These are phyloP conservation scores for Trichophyton mentagrophytes DNA, from an alignment of 2,329 filamentous ascomycete genomes.

Conservation along the genomic window DNA sequence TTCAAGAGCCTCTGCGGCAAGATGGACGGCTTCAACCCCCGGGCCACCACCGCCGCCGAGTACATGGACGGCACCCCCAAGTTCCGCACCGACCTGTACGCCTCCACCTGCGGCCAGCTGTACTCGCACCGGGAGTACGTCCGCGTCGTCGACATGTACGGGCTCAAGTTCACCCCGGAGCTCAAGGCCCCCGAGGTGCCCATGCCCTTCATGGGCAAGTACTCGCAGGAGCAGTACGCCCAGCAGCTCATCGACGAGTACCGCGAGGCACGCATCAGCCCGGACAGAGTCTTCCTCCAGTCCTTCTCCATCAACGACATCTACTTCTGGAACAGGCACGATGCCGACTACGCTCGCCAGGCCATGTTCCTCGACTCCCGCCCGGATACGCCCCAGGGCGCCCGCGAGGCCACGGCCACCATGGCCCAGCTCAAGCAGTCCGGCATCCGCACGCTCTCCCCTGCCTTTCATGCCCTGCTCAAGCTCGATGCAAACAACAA, in stretches of 20 bases:
- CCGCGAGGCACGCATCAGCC: conserved; percentile 40
- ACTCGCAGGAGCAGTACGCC: conserved; percentile 52
- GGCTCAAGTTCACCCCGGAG: conserved; percentile 53
- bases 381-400: conserved; percentile 41
- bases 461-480: conserved; percentile 51
- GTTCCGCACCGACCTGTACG: conserved; percentile 55
- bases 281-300: conserved; percentile 48
- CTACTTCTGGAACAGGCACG: conserved; percentile 52
- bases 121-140: conserved; percentile 52
- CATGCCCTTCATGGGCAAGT: conserved; percentile 55
- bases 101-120: conserved; percentile 43
- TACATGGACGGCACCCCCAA: conserved; percentile 47
- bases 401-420: conserved; percentile 43
- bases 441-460: conserved; percentile 51
- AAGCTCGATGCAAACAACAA: conserved; percentile 38
- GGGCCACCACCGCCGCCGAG: conserved; percentile 44
- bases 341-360: conserved; percentile 48
- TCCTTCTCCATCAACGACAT: conserved; percentile 53
- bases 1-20: conserved; percentile 57
- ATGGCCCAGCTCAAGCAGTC: conserved; percentile 44
- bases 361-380: conserved; percentile 54
- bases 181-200: conserved; percentile 54
- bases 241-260: conserved; percentile 54
- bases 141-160: conserved; percentile 43
- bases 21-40: conserved; percentile 53